These are phyloP conservation scores for Diplodia scrobiculata DNA, from an alignment of 2,329 filamentous ascomycete genomes.

Conservation along the genomic window DNA sequence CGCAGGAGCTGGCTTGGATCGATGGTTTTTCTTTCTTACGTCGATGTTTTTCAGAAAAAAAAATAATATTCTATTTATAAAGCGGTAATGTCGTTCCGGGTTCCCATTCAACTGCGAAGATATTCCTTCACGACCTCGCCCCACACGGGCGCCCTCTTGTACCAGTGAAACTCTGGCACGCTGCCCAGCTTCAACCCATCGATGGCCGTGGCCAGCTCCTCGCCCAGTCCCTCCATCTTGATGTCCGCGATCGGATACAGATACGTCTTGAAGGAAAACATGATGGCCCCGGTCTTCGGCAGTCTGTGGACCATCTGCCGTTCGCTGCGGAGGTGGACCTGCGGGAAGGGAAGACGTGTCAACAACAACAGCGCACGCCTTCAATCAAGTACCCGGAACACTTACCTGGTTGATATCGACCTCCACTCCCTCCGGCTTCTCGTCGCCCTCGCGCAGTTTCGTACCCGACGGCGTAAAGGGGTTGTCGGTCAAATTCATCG, in stretches of 20 bases:
- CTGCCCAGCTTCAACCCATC: constrained; percentile 61
- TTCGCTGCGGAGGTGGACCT: background rate
- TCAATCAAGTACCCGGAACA: background rate
- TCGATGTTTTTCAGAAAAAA: too few species aligned
- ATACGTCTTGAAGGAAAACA: constrained; percentile 65
- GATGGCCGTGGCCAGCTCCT: constrained; percentile 59
- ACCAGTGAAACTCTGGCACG: constrained; percentile 60
- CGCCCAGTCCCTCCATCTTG: constrained; percentile 59
- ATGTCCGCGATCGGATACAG: constrained; percentile 58
- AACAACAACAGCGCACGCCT: background rate
- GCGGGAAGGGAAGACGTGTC: background rate
- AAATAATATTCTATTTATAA: background rate
- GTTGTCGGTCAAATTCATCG: background rate
- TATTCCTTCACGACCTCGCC: constrained; percentile 57
- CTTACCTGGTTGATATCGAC: background rate
- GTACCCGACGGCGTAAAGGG: background rate
- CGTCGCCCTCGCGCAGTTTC: background rate
- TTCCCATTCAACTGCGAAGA: constrained; percentile 37
- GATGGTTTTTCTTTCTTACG: too few species aligned
- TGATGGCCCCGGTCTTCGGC: background rate
- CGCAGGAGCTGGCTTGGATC: background rate
- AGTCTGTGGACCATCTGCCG: background rate
- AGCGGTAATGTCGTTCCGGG: too few species aligned
- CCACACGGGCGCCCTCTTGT: constrained; percentile 62
- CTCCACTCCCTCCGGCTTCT: background rate